Evolutionary conservation across 2,329 filamentous ascomycete genomes (phyloP), one percentile per base, ranked within the genome.

Genomic region (Botrytis medusae): DNA sequence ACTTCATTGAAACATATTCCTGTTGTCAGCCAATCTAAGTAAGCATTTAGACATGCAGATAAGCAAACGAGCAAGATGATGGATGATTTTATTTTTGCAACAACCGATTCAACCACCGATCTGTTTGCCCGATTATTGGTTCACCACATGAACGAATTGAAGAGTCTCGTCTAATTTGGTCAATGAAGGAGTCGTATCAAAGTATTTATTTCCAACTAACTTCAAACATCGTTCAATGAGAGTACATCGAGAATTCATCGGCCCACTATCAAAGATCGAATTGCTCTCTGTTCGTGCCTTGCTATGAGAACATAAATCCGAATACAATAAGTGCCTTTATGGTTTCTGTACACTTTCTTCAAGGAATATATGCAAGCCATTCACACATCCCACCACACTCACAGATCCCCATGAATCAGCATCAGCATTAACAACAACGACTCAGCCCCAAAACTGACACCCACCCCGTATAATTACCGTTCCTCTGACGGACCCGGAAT

Each of bases 401-500:
- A 68, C 65, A 68, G 29, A 29, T 37, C n/a, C 20, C 63, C 63
- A n/a, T 65, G 63, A 48, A 65, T 65, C 63, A n/a, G 63, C 60
- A 63, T 37, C 63, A 48, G 29, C 46, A 54, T 37, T n/a, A 25
- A 54, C 44, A 37, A 29, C 69, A 54, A 37, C 64, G 71, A 72
- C 71, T 72, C 71, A 69, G 71, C 71, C 64, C 71, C 64, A 59
- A 61, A 37, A 57, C 16, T 16, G 25, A 68, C 42, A 32, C 12
- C 34, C 40, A 68, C 42, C 70, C 69, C n/a, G 68, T 59, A 44
- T 46, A 60, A 70, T 70, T 62, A 70, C 51, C 51, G 67, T 46
- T 61, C 44, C 16, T 60, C n/a, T 67, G 34, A 29, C 14, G 32
- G 48, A 40, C 7, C 64, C 46, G 63, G 64, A 67, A 44, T 46